Percentiles rank a stretch among this genome's conserved stretches.
These are phyloP conservation scores for Lagenidium giganteum DNA, from an alignment of 352 stramenopile genomes.

Conservation along the genomic window DNA sequence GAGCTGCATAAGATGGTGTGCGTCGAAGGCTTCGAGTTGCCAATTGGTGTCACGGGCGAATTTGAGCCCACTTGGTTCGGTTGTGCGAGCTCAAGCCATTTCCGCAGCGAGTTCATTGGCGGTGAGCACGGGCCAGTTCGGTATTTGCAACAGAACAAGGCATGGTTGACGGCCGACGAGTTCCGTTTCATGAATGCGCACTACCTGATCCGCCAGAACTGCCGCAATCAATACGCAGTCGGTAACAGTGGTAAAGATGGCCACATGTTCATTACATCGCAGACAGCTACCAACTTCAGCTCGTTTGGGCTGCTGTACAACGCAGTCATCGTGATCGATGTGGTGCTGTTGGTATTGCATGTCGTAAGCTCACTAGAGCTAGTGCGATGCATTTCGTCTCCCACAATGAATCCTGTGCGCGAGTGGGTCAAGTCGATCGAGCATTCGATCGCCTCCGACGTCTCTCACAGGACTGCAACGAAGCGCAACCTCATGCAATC, in stretches of 20 bases:
- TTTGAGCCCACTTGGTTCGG: conserved; percentile 14
- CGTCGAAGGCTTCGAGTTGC: conserved; percentile 13
- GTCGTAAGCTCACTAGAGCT: conserved; percentile 12
- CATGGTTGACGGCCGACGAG: conserved; percentile 16
- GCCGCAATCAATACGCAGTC: conserved; percentile 13
- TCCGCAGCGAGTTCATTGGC: conserved; percentile 17
- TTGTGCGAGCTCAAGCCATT: conserved; percentile 14
- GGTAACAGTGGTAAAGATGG: neutral
- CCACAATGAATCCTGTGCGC: conserved; percentile 17
- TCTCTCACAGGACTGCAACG: neutral
- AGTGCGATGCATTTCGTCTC: conserved; percentile 3
- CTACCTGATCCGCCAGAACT: conserved; percentile 23
- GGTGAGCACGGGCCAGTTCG: conserved; percentile 5
- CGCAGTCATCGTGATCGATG: conserved; percentile 13
- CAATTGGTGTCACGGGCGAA: neutral
- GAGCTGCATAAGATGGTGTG: conserved; percentile 10
- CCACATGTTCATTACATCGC: conserved; percentile 4
- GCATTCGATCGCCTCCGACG: neutral
- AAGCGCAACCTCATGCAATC: neutral
- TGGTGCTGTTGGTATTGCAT: conserved; percentile 17
- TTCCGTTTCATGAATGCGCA: conserved; percentile 18
- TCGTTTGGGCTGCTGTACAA: conserved; percentile 19
- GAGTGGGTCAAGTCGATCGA: conserved; percentile 17
- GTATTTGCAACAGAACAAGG: conserved; percentile 20
- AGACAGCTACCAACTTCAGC: conserved; percentile 18